Conservation (phyloP, 2,329 filamentous ascomycete species). For the Cytospora paraplurivora region DNA sequence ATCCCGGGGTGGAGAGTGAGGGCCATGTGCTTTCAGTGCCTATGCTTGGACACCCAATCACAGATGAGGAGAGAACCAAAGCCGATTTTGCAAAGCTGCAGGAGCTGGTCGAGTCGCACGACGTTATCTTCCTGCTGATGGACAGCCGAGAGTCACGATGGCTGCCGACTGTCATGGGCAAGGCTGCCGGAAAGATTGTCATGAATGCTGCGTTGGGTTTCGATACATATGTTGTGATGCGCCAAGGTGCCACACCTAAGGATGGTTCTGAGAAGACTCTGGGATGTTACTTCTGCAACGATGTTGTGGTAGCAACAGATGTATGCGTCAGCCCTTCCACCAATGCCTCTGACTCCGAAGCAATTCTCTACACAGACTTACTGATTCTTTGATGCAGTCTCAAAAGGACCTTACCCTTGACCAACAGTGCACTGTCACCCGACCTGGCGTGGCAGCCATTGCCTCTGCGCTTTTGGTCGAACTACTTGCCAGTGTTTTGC, state of each 20-base stretch:
- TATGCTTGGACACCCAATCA: slow-evolving; percentile 91
- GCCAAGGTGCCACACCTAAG: slow-evolving; percentile 72
- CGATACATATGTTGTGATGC: slow-evolving; percentile 96
- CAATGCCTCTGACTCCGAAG: slow-evolving; percentile 42
- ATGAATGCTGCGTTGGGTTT: slow-evolving; percentile 97
- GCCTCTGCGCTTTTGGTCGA: slow-evolving; percentile 91
- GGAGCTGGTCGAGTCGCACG: slow-evolving; percentile 77
- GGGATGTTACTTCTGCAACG: slow-evolving; percentile 98
- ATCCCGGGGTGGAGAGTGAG: slow-evolving; percentile 81
- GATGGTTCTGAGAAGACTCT: slow-evolving; percentile 65
- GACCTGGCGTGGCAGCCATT: slow-evolving; percentile 88
- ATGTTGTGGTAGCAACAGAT: slow-evolving; percentile 91
- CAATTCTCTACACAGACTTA: slow-evolving; percentile 16
- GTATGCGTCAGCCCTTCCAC: slow-evolving; percentile 47
- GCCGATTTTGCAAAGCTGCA: slow-evolving; percentile 76
- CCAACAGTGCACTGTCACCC: slow-evolving; percentile 96
- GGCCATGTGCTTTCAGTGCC: slow-evolving; percentile 86
- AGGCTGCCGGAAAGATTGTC: slow-evolving; percentile 88
- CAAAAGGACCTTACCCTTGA: slow-evolving; percentile 94
- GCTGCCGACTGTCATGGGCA: slow-evolving; percentile 95
- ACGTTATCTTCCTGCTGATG: slow-evolving; percentile 95
- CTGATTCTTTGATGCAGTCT: slow-evolving; percentile 58
- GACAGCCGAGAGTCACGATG: slow-evolving; percentile 92
- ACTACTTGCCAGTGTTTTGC: slow-evolving; percentile 81
- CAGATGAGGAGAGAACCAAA: slow-evolving; percentile 68